A percentile compares a stretch with the other conserved stretches of the same genome.
These are phyloP conservation scores for Ogataea nitratoaversa DNA, from an alignment of 805 yeast genomes.

Conservation along the genomic window DNA sequence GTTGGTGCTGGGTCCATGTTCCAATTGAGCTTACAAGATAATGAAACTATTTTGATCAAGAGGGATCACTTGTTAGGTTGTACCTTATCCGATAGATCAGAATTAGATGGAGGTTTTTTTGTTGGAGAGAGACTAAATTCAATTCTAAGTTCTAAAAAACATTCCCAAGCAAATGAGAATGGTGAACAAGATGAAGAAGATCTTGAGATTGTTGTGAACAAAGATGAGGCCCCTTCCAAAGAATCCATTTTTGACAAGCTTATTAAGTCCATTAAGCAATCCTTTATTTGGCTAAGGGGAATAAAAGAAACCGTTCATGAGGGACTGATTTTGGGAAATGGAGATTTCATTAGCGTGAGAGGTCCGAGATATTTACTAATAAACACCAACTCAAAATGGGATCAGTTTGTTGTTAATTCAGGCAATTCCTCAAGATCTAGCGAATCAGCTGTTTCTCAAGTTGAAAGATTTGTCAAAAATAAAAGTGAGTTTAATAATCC, in stretches of 20 bases:
- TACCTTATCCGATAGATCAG: slow-evolving; percentile 45
- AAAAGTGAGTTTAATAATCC: slow-evolving; percentile 21
- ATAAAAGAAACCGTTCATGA: slow-evolving; percentile 2
- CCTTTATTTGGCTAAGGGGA: neutral
- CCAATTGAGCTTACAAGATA: slow-evolving; percentile 38
- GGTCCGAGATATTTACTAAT: slow-evolving; percentile 53
- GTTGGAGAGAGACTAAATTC: slow-evolving; percentile 11
- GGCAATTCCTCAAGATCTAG: slow-evolving; percentile 1
- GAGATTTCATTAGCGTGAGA: slow-evolving; percentile 42
- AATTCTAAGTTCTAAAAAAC: slow-evolving; percentile 3
- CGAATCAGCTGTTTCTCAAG: slow-evolving; percentile 5
- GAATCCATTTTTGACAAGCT: slow-evolving; percentile 3
- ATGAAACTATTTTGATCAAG: slow-evolving; percentile 47
- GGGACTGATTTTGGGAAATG: slow-evolving; percentile 30
- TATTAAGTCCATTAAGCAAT: slow-evolving; percentile 2
- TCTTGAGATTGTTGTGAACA: slow-evolving; percentile 8
- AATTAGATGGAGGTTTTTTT: slow-evolving; percentile 29
- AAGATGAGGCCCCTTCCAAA: slow-evolving; percentile 9
- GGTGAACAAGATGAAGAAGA: slow-evolving; percentile 4
- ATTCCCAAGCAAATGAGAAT: slow-evolving; percentile 5
- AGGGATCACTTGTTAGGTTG: slow-evolving; percentile 44
- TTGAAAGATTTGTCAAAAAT: slow-evolving; percentile 22
- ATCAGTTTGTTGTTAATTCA: slow-evolving; percentile 15
- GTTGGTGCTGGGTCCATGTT: slow-evolving; percentile 54
- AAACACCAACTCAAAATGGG: slow-evolving; percentile 38